Percentiles rank a stretch among this genome's conserved stretches.
Conservation (phyloP, 306 rosid genomes). For the Hylodesmum podocarpum region DNA sequence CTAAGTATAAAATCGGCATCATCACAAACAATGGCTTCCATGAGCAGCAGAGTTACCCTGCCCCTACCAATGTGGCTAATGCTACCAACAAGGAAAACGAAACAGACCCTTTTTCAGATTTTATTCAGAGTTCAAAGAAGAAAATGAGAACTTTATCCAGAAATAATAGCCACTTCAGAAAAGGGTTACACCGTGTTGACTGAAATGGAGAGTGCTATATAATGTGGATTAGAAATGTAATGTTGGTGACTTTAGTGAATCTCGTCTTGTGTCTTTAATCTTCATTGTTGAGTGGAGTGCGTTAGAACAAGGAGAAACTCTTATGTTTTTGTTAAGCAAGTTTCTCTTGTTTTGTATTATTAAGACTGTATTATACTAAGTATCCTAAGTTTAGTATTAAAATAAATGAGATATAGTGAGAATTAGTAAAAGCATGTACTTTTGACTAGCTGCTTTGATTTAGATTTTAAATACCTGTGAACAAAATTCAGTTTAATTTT, state of each 20-base stretch:
- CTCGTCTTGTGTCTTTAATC: too few relatives aligned
- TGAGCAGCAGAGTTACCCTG: not conserved
- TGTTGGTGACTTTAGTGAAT: not conserved
- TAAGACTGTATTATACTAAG: too few relatives aligned
- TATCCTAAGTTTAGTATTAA: too few relatives aligned
- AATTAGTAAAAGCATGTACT: too few relatives aligned
- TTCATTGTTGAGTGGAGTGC: too few relatives aligned
- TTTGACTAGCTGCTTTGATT: too few relatives aligned
- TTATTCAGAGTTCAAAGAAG: constrained; percentile 34
- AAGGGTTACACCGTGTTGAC: not conserved
- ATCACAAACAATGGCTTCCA: not conserved
- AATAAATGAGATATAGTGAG: too few relatives aligned
- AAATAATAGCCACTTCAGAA: constrained; percentile 33
- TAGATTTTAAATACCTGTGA: too few relatives aligned
- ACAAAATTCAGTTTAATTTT: too few relatives aligned
- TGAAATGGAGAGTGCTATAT: not conserved
- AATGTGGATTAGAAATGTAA: not conserved
- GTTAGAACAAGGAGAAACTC: too few relatives aligned
- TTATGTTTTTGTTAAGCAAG: too few relatives aligned
- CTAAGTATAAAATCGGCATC: constrained; percentile 21
- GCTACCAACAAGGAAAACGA: constrained; percentile 13
- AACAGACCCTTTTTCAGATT: constrained; percentile 41
- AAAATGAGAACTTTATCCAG: constrained; percentile 37
- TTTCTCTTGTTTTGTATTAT: too few relatives aligned
- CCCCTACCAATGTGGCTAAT: not conserved